These are phyloP conservation scores for Rhododendron vialii DNA, from an alignment of 148 eudicot species.

Conservation along the genomic window DNA sequence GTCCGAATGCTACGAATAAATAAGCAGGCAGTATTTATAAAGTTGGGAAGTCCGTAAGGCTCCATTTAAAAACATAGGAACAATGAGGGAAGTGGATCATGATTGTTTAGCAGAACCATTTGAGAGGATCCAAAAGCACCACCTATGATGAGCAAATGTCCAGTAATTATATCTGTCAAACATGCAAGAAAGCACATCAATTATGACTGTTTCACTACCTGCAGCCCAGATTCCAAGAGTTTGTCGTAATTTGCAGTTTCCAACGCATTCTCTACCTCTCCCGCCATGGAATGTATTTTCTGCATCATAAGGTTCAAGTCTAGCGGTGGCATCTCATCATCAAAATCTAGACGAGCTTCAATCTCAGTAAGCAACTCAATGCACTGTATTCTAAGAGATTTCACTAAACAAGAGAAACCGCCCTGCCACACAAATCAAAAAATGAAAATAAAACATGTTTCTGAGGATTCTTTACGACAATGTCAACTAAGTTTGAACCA, in stretches of 20 bases:
- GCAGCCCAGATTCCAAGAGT: conserved; percentile 87
- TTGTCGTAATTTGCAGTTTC: conserved; percentile 92
- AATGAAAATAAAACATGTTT: not conserved
- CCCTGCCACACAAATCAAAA: conserved; percentile 45
- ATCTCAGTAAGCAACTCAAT: conserved; percentile 88
- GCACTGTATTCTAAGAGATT: conserved; percentile 65
- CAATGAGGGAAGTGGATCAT: not conserved
- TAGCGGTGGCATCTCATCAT: conserved; percentile 96
- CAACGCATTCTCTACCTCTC: conserved; percentile 61
- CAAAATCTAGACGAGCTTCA: conserved; percentile 98
- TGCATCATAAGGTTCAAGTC: conserved; percentile 37
- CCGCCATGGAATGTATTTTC: conserved; percentile 55
- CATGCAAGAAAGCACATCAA: not conserved
- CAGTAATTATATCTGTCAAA: not conserved
- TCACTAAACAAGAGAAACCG: conserved; percentile 86
- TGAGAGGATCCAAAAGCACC: not conserved
- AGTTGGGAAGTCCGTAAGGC: not conserved
- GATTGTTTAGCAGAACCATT: not conserved
- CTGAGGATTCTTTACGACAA: not conserved
- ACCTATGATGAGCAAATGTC: not conserved
- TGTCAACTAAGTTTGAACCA: not conserved
- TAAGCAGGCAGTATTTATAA: not conserved
- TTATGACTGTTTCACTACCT: conserved; percentile 39
- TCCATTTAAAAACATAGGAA: not conserved
- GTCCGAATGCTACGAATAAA: not conserved